These are phyloP conservation scores for Rhodotorula babjevae DNA, from an alignment of 768 basidiomycete genomes.

Conservation along the genomic window DNA sequence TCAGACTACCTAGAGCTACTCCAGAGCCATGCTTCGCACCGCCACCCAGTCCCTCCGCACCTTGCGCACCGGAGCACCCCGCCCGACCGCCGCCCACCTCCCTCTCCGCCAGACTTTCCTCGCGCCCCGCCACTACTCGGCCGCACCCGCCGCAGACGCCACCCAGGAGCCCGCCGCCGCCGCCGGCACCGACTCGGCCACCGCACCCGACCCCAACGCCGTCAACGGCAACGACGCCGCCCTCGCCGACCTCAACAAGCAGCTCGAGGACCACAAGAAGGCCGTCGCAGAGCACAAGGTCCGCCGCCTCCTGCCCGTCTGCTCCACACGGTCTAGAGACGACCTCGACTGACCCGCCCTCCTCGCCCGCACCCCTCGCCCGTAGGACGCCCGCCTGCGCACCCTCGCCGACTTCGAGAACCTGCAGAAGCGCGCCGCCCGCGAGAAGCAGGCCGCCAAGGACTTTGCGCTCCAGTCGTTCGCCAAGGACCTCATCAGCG, in stretches of 20 bases:
- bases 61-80: background rate
- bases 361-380: background rate
- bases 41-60: background rate
- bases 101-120: background rate
- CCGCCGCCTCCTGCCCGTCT: constrained; percentile 44
- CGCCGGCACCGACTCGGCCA: constrained; percentile 16
- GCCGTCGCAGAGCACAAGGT: constrained; percentile 82
- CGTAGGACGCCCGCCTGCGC: constrained; percentile 79
- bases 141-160: constrained; percentile 29
- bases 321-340: no score
- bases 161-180: constrained; percentile 12
- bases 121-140: background rate
- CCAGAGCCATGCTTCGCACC: background rate
- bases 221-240: constrained; percentile 32
- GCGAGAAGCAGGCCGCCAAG: constrained; percentile 85
- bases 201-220: constrained; percentile 22
- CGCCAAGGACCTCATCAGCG: constrained; percentile 54
- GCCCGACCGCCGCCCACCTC: background rate
- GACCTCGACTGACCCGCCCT: background rate
- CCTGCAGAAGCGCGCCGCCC: constrained; percentile 80
- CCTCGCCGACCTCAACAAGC: constrained; percentile 46
- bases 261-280: constrained; percentile 73
- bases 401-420: constrained; percentile 93
- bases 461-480: constrained; percentile 91
- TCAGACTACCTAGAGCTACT: no score